A percentile compares a stretch with the other conserved stretches of the same genome.
phyloP scores from a whole-genome alignment of 257 asterid species.

The Solanum clarkiae region DNA sequence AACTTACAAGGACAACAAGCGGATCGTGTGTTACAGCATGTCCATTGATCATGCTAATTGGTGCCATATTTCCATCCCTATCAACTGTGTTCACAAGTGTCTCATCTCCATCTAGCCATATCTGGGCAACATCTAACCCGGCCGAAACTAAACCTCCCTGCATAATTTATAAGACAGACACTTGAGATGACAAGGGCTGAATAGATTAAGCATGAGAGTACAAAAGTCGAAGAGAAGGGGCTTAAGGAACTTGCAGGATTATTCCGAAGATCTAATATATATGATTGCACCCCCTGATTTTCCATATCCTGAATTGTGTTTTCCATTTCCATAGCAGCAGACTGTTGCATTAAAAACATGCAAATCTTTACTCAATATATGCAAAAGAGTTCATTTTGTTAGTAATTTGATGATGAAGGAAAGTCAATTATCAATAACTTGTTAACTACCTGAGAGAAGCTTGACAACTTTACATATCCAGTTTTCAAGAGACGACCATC shows the following conservation, averaged over 20 bases:
- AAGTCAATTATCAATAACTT: background rate
- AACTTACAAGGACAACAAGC: constrained; percentile 73
- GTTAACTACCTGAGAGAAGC: constrained; percentile 68
- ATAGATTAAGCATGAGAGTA: background rate
- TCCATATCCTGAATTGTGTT: constrained; percentile 73
- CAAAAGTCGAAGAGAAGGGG: background rate
- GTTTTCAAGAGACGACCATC: constrained; percentile 62
- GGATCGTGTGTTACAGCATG: constrained; percentile 85
- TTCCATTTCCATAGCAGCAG: constrained; percentile 84
- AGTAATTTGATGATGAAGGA: background rate
- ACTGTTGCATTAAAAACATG: constrained; percentile 23
- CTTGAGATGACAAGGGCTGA: background rate
- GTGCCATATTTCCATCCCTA: constrained; percentile 62
- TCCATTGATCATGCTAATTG: constrained; percentile 69
- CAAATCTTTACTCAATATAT: background rate
- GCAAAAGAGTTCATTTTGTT: background rate
- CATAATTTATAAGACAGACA: background rate
- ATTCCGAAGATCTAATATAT: constrained; percentile 81
- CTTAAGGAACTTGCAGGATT: constrained; percentile 49
- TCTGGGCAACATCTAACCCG: constrained; percentile 94
- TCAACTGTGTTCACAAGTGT: constrained; percentile 88
- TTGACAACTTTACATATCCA: constrained; percentile 71
- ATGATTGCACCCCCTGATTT: constrained; percentile 83
- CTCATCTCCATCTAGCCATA: constrained; percentile 88
- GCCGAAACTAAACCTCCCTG: constrained; percentile 91